Percentiles rank a stretch among this genome's conserved stretches.
Conservation (phyloP, 805 yeast species). For the Cyberlindnera petersonii region DNA sequence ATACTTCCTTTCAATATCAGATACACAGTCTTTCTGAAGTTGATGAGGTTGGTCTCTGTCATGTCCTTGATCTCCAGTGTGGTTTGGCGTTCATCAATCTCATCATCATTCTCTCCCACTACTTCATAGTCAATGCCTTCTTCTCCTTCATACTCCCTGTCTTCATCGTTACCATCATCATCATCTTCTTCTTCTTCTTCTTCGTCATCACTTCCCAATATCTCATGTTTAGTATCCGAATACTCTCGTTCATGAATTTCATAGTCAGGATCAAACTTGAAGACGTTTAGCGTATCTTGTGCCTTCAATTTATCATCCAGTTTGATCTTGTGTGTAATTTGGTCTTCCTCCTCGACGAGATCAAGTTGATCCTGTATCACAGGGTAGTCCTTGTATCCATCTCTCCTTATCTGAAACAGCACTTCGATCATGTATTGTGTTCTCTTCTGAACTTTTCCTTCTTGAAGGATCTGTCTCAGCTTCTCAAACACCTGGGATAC, state of each 20-base stretch:
- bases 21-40: constrained; percentile 73
- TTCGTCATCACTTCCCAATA: constrained; percentile 39
- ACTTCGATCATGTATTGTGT: constrained; percentile 46
- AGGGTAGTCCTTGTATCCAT: constrained; percentile 38
- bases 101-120: not conserved
- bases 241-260: constrained; percentile 49
- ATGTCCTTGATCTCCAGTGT: constrained; percentile 48
- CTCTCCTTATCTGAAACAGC: constrained; percentile 47
- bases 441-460: constrained; percentile 40
- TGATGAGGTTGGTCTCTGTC: constrained; percentile 60
- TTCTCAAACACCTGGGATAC: constrained; percentile 52
- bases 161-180: too few relatives aligned
- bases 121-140: constrained; percentile 1
- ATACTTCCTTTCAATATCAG: constrained; percentile 83
- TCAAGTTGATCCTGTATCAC: constrained; percentile 47
- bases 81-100: constrained; percentile 39
- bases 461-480: constrained; percentile 57
- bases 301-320: constrained; percentile 49
- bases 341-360: constrained; percentile 61
- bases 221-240: constrained; percentile 28
- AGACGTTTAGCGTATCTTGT: constrained; percentile 45
- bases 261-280: constrained; percentile 48
- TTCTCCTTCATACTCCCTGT: constrained; percentile 31
- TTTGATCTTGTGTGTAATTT: constrained; percentile 49
- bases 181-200: constrained; percentile 36